Evolutionary conservation across 2,329 filamentous ascomycete genomes (phyloP), one percentile per base, ranked within the genome.

Genomic region (Aspergillus ibericus): DNA sequence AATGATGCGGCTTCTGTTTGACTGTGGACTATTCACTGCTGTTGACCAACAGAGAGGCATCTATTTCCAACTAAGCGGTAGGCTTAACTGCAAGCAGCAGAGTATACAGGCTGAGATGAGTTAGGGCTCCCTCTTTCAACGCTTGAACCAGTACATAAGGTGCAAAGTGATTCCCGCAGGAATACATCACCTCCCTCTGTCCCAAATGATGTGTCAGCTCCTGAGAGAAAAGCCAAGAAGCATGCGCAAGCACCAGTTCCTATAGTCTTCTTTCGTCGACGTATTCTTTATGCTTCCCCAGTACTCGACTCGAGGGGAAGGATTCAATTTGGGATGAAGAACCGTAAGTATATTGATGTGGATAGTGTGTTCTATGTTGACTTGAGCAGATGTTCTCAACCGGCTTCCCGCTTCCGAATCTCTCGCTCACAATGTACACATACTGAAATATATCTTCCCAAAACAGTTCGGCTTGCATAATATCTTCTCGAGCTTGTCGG

Each of bases 381-480:
- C 10, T 22, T 38, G 2, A 38, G 10, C 70, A 96, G 91, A 97
- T 78, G 86, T 93, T 2, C 75, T 98, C 22, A 96, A 95, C 70
- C 86, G 92, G 20, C 89, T 83, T 63, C 75, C 82, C 9, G 65
- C 66, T 3, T 58, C 35, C 68, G 82, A 66, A 59, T 74, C 40
- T 61, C 68, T 79, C 1, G 69, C 75, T 12, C 83, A 88, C 62
- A 90, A 87, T 0, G 70, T 86, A 10, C 90, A 89, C 65, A 76
- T 96, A 18, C 85, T 96, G 84, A 95, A 93, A 80, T 93, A 98
- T 74, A 87, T 99, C 1, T 99, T 99, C 66, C 95, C 95, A 32
- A 83, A 88, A 10, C 93, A 98, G 69, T 98, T 96, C 69, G 85
- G 86, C 13, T 79, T 99, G 3, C 92, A 96, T 70, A 99, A 98